Evolutionary conservation across 352 stramenopile species (phyloP), one percentile per base, ranked within the genome.

Genomic region (Globisporangium heterothallicum): DNA sequence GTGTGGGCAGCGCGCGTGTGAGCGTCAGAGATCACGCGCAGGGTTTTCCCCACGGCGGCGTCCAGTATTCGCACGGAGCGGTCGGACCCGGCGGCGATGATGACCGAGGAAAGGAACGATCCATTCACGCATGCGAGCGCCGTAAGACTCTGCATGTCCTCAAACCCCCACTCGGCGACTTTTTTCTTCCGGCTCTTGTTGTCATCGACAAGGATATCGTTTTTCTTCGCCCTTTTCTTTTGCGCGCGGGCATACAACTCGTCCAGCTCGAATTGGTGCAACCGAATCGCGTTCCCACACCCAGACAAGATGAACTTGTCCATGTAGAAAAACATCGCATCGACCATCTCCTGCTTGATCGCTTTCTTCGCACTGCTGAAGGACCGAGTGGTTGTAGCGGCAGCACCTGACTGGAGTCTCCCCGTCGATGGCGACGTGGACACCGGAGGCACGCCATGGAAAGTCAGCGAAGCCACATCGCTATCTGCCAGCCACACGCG

Each of bases 241-340:
- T 67, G 73, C 9, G 70, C 58, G 22, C 64, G 66, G 40, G 74
- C 73, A 27, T 71, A 72, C 19, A 68, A 50, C 53, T 85, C 74
- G 27, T 89, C 74, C 56, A 92, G 57, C 34, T 91, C 70, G 46
- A 86, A 92, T 49, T 89, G 78, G 38, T 92, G 72, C 35, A 95
- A 50, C 22, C 77, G 75, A 21, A 86, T 49, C 26, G 66, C 43
- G 46, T 84, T 90, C 4, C 78, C 83, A 30, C 64, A 80, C 19
- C 78, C 76, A 10, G 80, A 83, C 6, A 92, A 49, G 24, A 94
- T 54, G 46, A 95, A 95, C 58, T 88, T 89, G 64, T 95, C 84
- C 78, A 94, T 86, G 61, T 92, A 94, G 53, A 92, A 95, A 49
- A 95, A 95, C 22, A 62, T 56, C 16, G 77, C 73, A 53, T 89